Conservation (phyloP, 441 rosid genomes). For the Flueggea neowawraea region DNA sequence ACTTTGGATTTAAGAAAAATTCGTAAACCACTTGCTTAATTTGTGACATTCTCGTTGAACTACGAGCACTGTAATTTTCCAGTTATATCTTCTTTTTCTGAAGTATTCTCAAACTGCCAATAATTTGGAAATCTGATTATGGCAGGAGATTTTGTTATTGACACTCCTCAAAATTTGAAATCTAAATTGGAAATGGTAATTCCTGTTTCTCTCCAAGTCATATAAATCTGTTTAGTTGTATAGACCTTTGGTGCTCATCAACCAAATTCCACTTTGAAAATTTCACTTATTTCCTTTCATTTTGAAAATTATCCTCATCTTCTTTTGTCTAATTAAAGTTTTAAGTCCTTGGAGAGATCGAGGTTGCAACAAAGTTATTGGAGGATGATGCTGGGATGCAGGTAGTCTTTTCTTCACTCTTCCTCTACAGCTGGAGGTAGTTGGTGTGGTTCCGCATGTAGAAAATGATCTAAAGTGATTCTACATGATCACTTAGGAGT, state of each 20-base stretch:
- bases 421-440: background rate
- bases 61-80: background rate
- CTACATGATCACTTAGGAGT: background rate
- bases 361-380: slow-evolving; percentile 81
- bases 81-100: background rate
- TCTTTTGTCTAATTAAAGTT: slow-evolving; percentile 46
- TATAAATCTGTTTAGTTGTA: slow-evolving; percentile 13
- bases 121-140: slow-evolving; percentile 14
- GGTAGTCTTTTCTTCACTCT: slow-evolving; percentile 34
- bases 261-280: slow-evolving; percentile 1
- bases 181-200: slow-evolving; percentile 84
- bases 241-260: background rate
- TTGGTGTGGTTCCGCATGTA: no score
- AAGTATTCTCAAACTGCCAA: background rate
- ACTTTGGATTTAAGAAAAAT: slow-evolving; percentile 86
- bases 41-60: background rate
- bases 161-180: slow-evolving; percentile 84
- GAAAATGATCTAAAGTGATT: background rate
- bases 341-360: slow-evolving; percentile 87
- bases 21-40: slow-evolving; percentile 50
- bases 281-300: background rate
- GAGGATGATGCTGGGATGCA: slow-evolving; percentile 39
- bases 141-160: slow-evolving; percentile 88
- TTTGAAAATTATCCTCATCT: slow-evolving; percentile 2
- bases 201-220: slow-evolving; percentile 6